phyloP scores from a whole-genome alignment of 129 eudicot species.

The Rutidosis leptorrhynchoides region DNA sequence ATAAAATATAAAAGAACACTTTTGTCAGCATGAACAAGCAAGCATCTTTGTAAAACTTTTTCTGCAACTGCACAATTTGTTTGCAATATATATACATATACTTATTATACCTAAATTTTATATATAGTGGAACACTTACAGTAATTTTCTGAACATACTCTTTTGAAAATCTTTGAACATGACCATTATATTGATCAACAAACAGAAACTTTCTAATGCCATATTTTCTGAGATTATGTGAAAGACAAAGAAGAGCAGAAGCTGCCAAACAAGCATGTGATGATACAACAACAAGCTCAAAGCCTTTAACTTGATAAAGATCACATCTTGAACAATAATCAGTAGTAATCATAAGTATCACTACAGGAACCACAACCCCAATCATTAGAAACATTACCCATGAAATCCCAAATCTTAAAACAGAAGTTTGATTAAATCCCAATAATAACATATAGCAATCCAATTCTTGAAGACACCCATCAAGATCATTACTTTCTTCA shows the following conservation, averaged over 20 bases:
- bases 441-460: conserved; percentile 39
- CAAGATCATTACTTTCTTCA: conserved; percentile 32
- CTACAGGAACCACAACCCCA: conserved; percentile 52
- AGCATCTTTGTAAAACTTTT: not conserved
- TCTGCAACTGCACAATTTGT: not conserved
- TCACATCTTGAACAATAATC: conserved; percentile 50
- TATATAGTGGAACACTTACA: conserved; percentile 35
- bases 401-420: conserved; percentile 38
- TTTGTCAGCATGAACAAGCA: not conserved
- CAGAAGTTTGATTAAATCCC: conserved; percentile 53
- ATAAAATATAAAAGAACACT: not conserved
- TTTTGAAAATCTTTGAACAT: conserved; percentile 47
- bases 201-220: conserved; percentile 69
- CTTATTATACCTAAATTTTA: no score
- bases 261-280: conserved; percentile 67
- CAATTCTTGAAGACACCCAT: conserved; percentile 43
- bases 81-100: no score
- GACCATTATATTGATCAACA: conserved; percentile 68
- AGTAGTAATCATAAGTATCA: conserved; percentile 38
- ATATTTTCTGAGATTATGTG: conserved; percentile 64
- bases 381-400: conserved; percentile 45
- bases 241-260: conserved; percentile 62
- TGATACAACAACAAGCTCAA: conserved; percentile 59
- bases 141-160: conserved; percentile 53
- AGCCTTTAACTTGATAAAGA: conserved; percentile 49